Evolutionary conservation across 139 green algal species (phyloP).

Genomic region (Yamagishiella unicocca): DNA sequence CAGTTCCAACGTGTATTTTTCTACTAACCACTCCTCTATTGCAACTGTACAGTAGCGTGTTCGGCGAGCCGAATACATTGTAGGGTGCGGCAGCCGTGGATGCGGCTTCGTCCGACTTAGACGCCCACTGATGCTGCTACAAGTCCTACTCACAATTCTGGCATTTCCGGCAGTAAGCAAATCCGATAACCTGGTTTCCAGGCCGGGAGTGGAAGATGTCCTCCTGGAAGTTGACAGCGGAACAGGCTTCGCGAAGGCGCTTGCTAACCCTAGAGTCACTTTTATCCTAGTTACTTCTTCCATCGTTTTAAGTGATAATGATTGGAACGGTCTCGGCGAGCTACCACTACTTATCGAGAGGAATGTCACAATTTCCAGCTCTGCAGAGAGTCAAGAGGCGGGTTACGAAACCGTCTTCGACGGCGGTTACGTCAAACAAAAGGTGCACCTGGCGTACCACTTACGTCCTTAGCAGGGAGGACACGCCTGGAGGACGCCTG

Average conservation of each 20-base stretch:
- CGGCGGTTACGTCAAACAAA: neutral
- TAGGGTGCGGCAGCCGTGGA: too few species aligned
- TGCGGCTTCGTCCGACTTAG: too few species aligned
- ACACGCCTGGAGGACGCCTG: too few species aligned
- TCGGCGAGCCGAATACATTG: too few species aligned
- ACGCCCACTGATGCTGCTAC: neutral
- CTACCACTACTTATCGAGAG: neutral
- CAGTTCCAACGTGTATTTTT: too few species aligned
- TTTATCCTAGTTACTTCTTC: neutral
- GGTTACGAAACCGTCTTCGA: neutral
- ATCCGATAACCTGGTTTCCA: neutral
- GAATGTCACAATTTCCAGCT: neutral
- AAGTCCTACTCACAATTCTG: conserved; percentile 2
- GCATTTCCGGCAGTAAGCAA: neutral
- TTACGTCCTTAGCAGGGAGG: too few species aligned
- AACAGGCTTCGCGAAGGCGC: neutral
- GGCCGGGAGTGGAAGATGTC: neutral
- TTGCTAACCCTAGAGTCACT: neutral
- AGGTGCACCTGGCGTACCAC: neutral
- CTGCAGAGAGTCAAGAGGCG: neutral
- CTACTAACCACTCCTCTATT: too few species aligned
- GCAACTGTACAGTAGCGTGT: too few species aligned
- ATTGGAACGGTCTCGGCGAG: neutral
- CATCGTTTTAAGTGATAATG: neutral
- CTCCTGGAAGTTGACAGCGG: neutral